Conservation (phyloP, 192 early-diverging fungal species). For the Coemansia sp. region DNA sequence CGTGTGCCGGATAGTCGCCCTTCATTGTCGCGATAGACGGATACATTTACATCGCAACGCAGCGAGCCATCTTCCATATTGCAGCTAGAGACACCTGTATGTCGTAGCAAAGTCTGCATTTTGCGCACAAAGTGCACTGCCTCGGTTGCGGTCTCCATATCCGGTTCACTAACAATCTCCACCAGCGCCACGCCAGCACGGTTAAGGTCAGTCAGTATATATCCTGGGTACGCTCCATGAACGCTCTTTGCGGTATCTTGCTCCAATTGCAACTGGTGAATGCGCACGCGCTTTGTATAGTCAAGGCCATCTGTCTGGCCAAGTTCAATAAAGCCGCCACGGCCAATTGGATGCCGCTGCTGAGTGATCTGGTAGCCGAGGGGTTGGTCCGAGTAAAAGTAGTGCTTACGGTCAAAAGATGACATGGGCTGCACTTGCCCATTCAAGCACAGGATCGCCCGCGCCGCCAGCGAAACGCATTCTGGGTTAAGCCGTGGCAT, state of each 20-base stretch:
- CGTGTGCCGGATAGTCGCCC: constrained; percentile 62
- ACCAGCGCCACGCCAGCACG: constrained; percentile 84
- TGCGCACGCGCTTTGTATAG: constrained; percentile 58
- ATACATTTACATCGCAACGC: constrained; percentile 94
- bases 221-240: constrained; percentile 63
- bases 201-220: constrained; percentile 77
- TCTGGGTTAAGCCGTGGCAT: constrained; percentile 77
- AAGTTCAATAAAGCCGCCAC: constrained; percentile 67
- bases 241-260: constrained; percentile 91
- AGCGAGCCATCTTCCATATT: constrained; percentile 92
- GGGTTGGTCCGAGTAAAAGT: constrained; percentile 93
- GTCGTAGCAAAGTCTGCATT: constrained; percentile 72
- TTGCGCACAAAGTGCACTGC: constrained; percentile 78
- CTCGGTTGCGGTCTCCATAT: constrained; percentile 76
- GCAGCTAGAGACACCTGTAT: constrained; percentile 70
- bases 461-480: constrained; percentile 73
- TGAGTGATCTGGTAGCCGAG: constrained; percentile 97
- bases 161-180: constrained; percentile 92
- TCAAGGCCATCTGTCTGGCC: constrained; percentile 63
- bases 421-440: constrained; percentile 66
- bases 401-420: constrained; percentile 93
- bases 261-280: constrained; percentile 90
- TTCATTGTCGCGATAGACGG: constrained; percentile 61
- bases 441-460: constrained; percentile 71
- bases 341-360: constrained; percentile 77